A percentile compares a stretch with the other conserved stretches of the same genome.
Evolutionary conservation across 2,329 filamentous ascomycete genomes (phyloP).

Genomic region (Paraphaeosphaeria minitans): DNA sequence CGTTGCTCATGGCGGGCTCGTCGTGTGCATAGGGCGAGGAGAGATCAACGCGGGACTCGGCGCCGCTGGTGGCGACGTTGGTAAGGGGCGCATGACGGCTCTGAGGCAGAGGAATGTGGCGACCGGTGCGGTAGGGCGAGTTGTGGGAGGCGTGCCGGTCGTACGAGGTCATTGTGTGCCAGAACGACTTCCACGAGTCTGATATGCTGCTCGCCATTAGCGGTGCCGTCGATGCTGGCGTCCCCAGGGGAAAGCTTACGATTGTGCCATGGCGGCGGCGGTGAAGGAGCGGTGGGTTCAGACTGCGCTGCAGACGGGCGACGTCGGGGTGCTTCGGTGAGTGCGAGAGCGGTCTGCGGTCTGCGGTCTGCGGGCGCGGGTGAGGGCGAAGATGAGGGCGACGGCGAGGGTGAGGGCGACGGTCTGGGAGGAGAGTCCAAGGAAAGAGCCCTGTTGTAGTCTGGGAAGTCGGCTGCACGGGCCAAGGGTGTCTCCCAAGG

Average conservation of each 20-base stretch:
- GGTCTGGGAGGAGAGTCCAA: conserved; percentile 8
- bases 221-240: conserved; percentile 4
- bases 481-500: conserved; percentile 13
- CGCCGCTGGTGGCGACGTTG: conserved; percentile 81
- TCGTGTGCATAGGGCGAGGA: conserved; percentile 80
- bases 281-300: conserved; percentile 4
- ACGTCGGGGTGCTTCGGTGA: conserved; percentile 4
- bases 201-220: conserved; percentile 42
- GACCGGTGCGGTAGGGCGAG: conserved; percentile 88
- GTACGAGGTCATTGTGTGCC: conserved; percentile 80
- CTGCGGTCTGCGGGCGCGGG: conserved; percentile 3
- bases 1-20: conserved; percentile 58
- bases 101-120: conserved; percentile 86
- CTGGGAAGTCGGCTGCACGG: conserved; percentile 14
- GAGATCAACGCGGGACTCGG: conserved; percentile 86
- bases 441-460: conserved; percentile 6
- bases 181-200: conserved; percentile 81
- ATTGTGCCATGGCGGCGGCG: conserved; percentile 39
- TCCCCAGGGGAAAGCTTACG: conserved; percentile 30
- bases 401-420: background rate
- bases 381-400: too few species aligned
- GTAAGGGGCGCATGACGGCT: conserved; percentile 82
- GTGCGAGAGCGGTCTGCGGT: conserved; percentile 1
- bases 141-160: conserved; percentile 89
- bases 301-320: conserved; percentile 1